Evolutionary conservation across 768 basidiomycete species (phyloP), one percentile per base, ranked within the genome.

Genomic region (Leccinum ochraceum): DNA sequence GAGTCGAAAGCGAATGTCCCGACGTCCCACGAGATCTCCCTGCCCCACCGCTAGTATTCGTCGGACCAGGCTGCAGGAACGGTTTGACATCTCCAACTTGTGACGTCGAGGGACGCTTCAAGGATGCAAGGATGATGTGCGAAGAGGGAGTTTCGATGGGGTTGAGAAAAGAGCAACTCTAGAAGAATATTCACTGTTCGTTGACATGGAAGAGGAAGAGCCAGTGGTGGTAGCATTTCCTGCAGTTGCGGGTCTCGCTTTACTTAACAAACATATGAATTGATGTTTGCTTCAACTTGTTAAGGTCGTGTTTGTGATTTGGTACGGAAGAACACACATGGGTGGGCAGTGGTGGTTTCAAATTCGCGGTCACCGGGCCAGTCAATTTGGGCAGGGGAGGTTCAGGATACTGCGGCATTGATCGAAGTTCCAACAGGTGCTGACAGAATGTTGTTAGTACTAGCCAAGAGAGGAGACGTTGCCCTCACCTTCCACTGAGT

Each of bases 81-180:
- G 66, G 28, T 32, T 58, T 64, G 1, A 53, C 7, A 32, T 32
- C 59, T 34, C 61, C 54, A 0, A 52, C 11, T 44, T 68, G 63
- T 26, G 56, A 17, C 14, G 51, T 54, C 20, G 56, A 60, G 9
- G 57, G 56, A 34, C 57, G 64, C 30, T 72, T 73, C 6, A 30
- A 44, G 73, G 1, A 63, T 1, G 67, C n/a, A n/a, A n/a, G n/a
- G n/a, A n/a, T n/a, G n/a, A 72, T 22, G 22, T 22, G 2, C 62
- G 70, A 56, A 74, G 58, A 42, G 74, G 74, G 0, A 74, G 64
- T 55, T 73, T 74, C 1, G 73, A 74, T 14, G 26, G 66, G 32
- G 71, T 72, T 2, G 58, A 51, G 20, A 48, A 30, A 14, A 58
- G 44, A 9, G 50, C 24, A 2, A 16, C 20, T 57, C 26, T 65